Percentiles rank a stretch among this genome's conserved stretches.
These are phyloP conservation scores for Glebionis coronaria DNA, from an alignment of 129 eudicot genomes.

Conservation along the genomic window DNA sequence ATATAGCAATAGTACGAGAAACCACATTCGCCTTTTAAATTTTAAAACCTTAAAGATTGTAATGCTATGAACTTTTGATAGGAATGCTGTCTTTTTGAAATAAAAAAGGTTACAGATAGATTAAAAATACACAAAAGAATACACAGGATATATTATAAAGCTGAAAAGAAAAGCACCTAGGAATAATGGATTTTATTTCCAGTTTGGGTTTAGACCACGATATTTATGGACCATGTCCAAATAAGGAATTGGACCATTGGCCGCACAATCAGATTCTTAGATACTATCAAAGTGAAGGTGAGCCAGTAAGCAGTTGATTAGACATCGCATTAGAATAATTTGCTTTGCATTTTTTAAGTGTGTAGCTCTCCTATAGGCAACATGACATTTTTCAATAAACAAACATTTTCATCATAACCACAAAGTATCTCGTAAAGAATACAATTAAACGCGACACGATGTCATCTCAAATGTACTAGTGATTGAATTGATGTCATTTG, in stretches of 20 bases:
- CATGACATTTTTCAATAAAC: neutral
- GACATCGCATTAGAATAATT: conserved; percentile 16
- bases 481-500: no score
- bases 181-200: conserved; percentile 19
- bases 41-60: neutral
- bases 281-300: conserved; percentile 9
- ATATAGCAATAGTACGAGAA: no score
- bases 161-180: neutral
- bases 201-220: conserved; percentile 8
- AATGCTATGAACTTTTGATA: neutral
- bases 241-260: neutral
- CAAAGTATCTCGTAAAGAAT: no score
- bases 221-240: conserved; percentile 5
- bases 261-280: conserved; percentile 23
- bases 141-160: neutral
- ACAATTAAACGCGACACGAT: no score
- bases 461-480: no score
- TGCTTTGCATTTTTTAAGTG: conserved; percentile 7
- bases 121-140: conserved; percentile 1
- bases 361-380: neutral
- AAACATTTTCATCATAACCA: no score
- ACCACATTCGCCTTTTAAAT: no score
- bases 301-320: conserved; percentile 20
- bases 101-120: neutral
- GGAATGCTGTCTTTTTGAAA: neutral